phyloP scores from a whole-genome alignment of 2,329 filamentous ascomycete species.

The Tolypocladium nubicola region DNA sequence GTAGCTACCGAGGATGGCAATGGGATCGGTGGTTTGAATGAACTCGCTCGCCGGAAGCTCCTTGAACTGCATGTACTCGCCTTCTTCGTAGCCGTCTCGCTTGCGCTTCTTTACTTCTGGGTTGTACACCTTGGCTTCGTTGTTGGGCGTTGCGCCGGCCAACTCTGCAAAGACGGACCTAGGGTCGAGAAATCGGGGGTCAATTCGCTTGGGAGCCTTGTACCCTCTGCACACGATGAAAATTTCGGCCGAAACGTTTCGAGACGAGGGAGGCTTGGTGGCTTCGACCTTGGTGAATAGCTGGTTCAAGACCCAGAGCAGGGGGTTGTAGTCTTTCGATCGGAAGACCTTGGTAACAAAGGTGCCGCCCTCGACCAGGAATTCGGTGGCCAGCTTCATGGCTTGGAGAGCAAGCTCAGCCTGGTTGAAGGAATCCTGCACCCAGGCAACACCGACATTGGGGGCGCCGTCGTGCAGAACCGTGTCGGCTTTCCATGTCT shows the following conservation, averaged over 20 bases:
- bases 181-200: slow-evolving; percentile 86
- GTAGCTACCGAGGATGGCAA: slow-evolving; percentile 76
- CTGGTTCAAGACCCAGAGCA: slow-evolving; percentile 97
- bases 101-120: slow-evolving; percentile 96
- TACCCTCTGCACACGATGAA: slow-evolving; percentile 95
- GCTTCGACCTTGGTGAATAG: slow-evolving; percentile 92
- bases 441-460: slow-evolving; percentile 96
- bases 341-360: slow-evolving; percentile 98
- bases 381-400: slow-evolving; percentile 89
- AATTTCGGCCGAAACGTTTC: slow-evolving; percentile 96
- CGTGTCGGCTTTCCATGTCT: slow-evolving; percentile 92
- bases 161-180: slow-evolving; percentile 87
- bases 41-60: slow-evolving; percentile 84
- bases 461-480: slow-evolving; percentile 95
- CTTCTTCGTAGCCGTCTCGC: slow-evolving; percentile 95
- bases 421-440: slow-evolving; percentile 96
- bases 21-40: slow-evolving; percentile 86
- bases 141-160: slow-evolving; percentile 76
- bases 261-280: slow-evolving; percentile 89
- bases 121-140: slow-evolving; percentile 97
- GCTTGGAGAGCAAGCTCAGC: slow-evolving; percentile 85
- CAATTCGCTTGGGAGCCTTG: slow-evolving; percentile 88
- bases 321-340: slow-evolving; percentile 90
- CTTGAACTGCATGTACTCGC: slow-evolving; percentile 87
- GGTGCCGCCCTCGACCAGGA: slow-evolving; percentile 76